Conservation (phyloP, 768 basidiomycete species). For the Amanita muscaria region DNA sequence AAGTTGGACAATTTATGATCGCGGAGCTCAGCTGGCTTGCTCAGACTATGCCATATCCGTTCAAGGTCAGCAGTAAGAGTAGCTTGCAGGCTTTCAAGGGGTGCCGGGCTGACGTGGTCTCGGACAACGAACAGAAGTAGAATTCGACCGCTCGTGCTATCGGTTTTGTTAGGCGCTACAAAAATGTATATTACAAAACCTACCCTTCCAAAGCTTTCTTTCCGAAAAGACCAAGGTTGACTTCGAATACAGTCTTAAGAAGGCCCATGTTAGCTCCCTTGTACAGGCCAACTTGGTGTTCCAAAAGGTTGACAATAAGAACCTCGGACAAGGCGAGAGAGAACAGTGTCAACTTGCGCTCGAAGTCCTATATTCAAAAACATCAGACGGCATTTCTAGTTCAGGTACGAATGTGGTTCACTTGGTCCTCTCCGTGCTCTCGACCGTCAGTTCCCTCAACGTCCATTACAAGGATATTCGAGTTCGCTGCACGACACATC, state of each 20-base stretch:
- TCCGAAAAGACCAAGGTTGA: conserved; percentile 90
- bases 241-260: conserved; percentile 99
- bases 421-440: conserved; percentile 97
- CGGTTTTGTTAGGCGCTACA: conserved; percentile 1
- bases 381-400: not conserved
- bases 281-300: conserved; percentile 96
- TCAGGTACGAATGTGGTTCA: conserved; percentile 18
- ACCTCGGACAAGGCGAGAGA: conserved; percentile 95
- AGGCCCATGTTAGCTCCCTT: conserved; percentile 99
- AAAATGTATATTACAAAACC: conserved; percentile 8
- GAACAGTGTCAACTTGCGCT: conserved; percentile 96
- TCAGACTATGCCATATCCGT: conserved; percentile 87
- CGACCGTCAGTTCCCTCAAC: conserved; percentile 98
- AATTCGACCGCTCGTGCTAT: conserved; percentile 64
- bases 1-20: conserved; percentile 77
- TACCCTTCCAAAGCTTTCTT: conserved; percentile 58
- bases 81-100: conserved; percentile 77
- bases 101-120: conserved; percentile 90
- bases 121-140: conserved; percentile 99
- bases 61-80: conserved; percentile 84
- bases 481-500: conserved; percentile 89
- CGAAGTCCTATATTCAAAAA: conserved; percentile 63
- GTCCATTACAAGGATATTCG: conserved; percentile 96
- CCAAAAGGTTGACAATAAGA: conserved; percentile 94
- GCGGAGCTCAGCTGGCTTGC: conserved; percentile 81